phyloP scores from a whole-genome alignment of 2,329 filamentous ascomycete species.

The Lomentospora prolificans region DNA sequence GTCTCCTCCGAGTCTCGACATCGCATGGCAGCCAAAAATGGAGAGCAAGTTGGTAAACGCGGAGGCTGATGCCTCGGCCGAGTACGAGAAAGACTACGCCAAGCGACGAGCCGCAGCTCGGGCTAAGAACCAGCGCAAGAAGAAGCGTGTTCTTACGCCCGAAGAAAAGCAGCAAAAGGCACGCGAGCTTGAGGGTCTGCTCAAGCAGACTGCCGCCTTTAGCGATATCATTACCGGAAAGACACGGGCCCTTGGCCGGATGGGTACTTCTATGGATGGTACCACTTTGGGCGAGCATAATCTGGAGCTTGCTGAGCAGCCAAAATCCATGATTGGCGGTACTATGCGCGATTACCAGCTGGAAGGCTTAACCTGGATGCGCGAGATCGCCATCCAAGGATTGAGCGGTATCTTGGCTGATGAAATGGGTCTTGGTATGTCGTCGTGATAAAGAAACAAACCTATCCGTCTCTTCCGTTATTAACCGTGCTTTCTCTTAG shows the following conservation, averaged over 20 bases:
- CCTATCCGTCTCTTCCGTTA: neutral
- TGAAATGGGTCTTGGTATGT: conserved; percentile 73
- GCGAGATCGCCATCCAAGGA: conserved; percentile 68
- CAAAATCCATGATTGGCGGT: conserved; percentile 73
- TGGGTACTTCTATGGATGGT: conserved; percentile 50
- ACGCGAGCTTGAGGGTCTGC: conserved; percentile 46
- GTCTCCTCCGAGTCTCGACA: conserved; percentile 2
- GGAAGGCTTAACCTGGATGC: conserved; percentile 93
- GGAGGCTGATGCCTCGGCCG: conserved; percentile 23
- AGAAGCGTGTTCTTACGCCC: conserved; percentile 38
- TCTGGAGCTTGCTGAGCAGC: conserved; percentile 74
- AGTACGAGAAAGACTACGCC: conserved; percentile 39
- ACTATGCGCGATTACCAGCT: conserved; percentile 92
- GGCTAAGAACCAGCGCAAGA: conserved; percentile 36
- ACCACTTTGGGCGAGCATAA: conserved; percentile 53
- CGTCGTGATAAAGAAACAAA: no score
- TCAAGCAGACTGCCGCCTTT: conserved; percentile 50
- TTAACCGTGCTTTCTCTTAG: conserved; percentile 25
- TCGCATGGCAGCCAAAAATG: neutral
- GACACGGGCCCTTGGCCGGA: conserved; percentile 51
- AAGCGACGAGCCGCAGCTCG: conserved; percentile 25
- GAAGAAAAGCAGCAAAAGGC: conserved; percentile 48
- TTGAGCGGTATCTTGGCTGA: conserved; percentile 87
- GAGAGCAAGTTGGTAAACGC: conserved; percentile 22
- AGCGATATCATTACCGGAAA: conserved; percentile 54